These are phyloP conservation scores for Malania oleifera DNA, from an alignment of 164 flowering plant species.

Conservation along the genomic window DNA sequence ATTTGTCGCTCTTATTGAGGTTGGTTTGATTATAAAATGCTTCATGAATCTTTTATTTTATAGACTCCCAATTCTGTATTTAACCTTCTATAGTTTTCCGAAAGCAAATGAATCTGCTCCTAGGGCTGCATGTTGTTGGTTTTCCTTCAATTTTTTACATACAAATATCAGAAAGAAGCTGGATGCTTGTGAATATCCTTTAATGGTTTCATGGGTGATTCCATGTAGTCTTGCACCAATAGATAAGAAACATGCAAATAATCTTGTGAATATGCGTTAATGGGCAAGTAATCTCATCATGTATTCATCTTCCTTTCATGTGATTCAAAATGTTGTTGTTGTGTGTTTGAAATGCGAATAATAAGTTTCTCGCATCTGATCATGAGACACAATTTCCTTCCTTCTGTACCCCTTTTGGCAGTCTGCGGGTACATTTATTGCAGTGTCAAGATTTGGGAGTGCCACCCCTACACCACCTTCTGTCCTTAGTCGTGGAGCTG, in stretches of 20 bases:
- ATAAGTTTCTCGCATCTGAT: not conserved
- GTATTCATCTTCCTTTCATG: not conserved
- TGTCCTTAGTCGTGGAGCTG: constrained; percentile 51
- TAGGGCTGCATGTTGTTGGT: not conserved
- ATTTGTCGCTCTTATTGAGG: constrained; percentile 62
- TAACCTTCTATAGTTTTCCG: not conserved
- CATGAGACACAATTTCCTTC: not conserved
- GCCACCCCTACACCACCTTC: constrained; percentile 63
- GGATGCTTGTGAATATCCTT: too few relatives aligned
- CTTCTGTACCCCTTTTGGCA: constrained; percentile 15
- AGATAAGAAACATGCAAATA: too few relatives aligned
- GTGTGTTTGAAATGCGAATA: not conserved
- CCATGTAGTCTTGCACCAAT: too few relatives aligned
- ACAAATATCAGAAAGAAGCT: not conserved
- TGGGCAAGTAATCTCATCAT: too few relatives aligned
- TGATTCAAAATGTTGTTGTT: too few relatives aligned
- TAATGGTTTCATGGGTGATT: too few relatives aligned
- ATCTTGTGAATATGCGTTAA: too few relatives aligned
- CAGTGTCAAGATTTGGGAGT: constrained; percentile 55
- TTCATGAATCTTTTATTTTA: not conserved
- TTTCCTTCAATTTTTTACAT: not conserved
- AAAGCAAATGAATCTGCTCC: not conserved
- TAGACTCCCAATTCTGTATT: not conserved
- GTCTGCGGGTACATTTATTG: constrained; percentile 59
- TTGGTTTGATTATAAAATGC: constrained; percentile 8